Evolutionary conservation across 805 yeast genomes (phyloP), one percentile per base, ranked within the genome.

Genomic region (Kockiozyma suomiensis): DNA sequence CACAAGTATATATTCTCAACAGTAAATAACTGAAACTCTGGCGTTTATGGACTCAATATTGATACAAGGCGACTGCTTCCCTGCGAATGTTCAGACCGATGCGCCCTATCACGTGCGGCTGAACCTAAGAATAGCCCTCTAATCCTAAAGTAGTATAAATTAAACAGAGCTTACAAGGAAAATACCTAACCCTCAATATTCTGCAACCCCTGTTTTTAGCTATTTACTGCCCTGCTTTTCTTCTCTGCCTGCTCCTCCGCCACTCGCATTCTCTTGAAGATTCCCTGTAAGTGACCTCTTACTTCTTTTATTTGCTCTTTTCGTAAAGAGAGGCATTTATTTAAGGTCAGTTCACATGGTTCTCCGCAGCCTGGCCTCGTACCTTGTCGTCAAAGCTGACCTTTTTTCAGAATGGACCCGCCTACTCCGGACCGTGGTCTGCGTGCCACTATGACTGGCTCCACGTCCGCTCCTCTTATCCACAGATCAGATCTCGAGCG

Each of bases 381-480:
- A 28, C 4, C 6, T 12, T 2, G 26, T 17, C 4, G 23, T 10
- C 21, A 38, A 19, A 12, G 40, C 38, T 8, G 32, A 33, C 28
- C 28, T 21, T 25, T 45, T 21, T 35, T 3, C 30, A 37, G 42
- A 35, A 49, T 49, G 52, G 52, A 49, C 43, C 52, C 52, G 52
- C 33, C 52, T 37, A 35, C 42, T 35, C 52, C 52, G 33, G 43
- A 25, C 23, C 52, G 43, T n/a, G 52, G 52, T n/a, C 52, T 35
- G 30, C 52, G 52, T 17, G 21, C 43, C 38, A 41, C 57, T 4
- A 57, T 59, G 32, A 53, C 57, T 8, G n/a, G 47, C 41, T 61
- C 65, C 4, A 25, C 65, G 28, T 52, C 61, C 4, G 65, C 60
- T 7, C 65, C 62, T 13, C 55, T 42, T n/a, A 38, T 61, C 15